These are phyloP conservation scores for Mycosphaerella sp. DNA, from an alignment of 2,329 filamentous ascomycete genomes.

Conservation along the genomic window DNA sequence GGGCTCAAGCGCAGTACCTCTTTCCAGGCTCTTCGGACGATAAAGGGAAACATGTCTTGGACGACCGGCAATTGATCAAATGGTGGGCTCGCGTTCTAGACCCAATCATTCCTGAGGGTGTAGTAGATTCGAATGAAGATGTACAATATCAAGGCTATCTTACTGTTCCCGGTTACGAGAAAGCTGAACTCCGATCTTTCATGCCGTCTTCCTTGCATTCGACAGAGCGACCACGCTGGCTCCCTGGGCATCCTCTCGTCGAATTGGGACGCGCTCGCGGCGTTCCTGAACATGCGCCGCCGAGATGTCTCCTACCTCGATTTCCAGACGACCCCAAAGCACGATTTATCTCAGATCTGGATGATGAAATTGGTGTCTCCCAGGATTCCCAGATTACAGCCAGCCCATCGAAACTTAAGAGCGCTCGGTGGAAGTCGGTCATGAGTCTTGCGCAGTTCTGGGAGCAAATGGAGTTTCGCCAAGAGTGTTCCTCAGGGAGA, in stretches of 20 bases:
- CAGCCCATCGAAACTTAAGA: slow-evolving; percentile 42
- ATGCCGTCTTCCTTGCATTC: slow-evolving; percentile 51
- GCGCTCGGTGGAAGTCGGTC: slow-evolving; percentile 75
- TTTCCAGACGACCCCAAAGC: slow-evolving; percentile 96
- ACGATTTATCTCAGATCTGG: slow-evolving; percentile 79
- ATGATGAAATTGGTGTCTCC: slow-evolving; percentile 57
- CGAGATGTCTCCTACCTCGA: slow-evolving; percentile 73
- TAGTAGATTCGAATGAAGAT: slow-evolving; percentile 36
- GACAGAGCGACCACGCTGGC: slow-evolving; percentile 35
- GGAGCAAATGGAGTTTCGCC: slow-evolving; percentile 96
- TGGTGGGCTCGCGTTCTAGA: slow-evolving; percentile 95
- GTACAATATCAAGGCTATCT: slow-evolving; percentile 61
- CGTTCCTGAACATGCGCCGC: slow-evolving; percentile 56
- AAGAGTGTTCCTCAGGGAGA: slow-evolving; percentile 89
- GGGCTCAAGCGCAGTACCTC: slow-evolving; percentile 87
- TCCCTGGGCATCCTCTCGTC: slow-evolving; percentile 63
- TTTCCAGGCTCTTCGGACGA: slow-evolving; percentile 91
- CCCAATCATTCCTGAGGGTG: slow-evolving; percentile 53
- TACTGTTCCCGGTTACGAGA: slow-evolving; percentile 78
- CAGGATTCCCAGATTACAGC: slow-evolving; percentile 30
- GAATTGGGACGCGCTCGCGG: slow-evolving; percentile 60
- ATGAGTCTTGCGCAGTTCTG: slow-evolving; percentile 86
- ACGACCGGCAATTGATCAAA: slow-evolving; percentile 80
- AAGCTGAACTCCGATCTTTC: slow-evolving; percentile 70
- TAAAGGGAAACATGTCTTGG: slow-evolving; percentile 77